Evolutionary conservation across 2,329 filamentous ascomycete genomes (phyloP).

Genomic region (Fusarium sterilihyphosum): DNA sequence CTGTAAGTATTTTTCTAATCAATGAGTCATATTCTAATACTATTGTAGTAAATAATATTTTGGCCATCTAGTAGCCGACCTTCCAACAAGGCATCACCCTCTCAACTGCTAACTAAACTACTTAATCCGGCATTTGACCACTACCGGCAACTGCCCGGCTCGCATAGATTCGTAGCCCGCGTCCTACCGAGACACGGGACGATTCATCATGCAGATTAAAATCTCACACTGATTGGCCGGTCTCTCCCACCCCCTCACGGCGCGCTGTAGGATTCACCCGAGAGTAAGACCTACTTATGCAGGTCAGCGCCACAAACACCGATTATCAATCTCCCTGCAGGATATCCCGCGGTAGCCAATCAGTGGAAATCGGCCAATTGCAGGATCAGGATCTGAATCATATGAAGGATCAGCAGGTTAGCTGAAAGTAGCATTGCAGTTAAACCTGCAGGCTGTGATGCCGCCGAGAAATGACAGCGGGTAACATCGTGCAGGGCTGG

Average conservation of each 20-base stretch:
- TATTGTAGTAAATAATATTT: too few relatives aligned
- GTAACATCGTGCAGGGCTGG: not conserved
- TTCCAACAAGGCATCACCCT: too few relatives aligned
- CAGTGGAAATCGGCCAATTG: too few relatives aligned
- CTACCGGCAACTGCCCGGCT: not conserved
- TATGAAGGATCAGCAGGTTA: not conserved
- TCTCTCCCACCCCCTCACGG: not conserved
- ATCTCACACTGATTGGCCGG: not conserved
- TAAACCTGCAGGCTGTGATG: not conserved
- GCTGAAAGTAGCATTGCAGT: not conserved
- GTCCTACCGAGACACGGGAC: not conserved
- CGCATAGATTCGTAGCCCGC: not conserved
- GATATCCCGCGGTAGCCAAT: not conserved
- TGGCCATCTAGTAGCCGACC: rapidly evolving
- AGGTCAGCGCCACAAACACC: not conserved
- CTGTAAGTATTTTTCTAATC: rapidly evolving
- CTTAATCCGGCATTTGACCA: not conserved
- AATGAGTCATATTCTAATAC: not conserved
- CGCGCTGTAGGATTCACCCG: not conserved
- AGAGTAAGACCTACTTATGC: not conserved
- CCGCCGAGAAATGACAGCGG: not conserved
- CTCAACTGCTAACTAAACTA: too few relatives aligned
- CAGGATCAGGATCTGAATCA: not conserved
- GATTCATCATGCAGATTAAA: not conserved
- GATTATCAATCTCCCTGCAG: not conserved